Evolutionary conservation across 177 flowering plant species (phyloP).

Genomic region (Vitis hybrid): DNA sequence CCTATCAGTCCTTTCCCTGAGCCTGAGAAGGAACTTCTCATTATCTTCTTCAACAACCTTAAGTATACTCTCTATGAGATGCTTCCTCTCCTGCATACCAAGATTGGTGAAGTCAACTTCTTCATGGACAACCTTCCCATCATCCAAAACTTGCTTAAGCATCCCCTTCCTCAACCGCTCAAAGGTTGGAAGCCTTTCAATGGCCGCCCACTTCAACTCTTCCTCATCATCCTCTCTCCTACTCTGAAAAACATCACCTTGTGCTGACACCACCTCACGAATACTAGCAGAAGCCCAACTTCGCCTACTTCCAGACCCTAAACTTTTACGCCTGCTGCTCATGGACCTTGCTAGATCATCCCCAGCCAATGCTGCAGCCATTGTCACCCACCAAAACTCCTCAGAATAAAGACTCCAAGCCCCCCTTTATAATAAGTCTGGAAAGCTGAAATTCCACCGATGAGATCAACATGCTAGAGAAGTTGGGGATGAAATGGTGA

Average conservation of each 20-base stretch:
- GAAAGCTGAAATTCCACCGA: no score
- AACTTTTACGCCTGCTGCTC: conserved; percentile 20
- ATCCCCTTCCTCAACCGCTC: conserved; percentile 49
- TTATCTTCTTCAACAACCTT: conserved; percentile 56
- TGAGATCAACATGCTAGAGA: no score
- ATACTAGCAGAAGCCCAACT: conserved; percentile 31
- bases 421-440: no score
- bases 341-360: conserved; percentile 21
- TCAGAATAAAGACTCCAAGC: no score
- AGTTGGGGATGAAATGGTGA: no score
- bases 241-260: conserved; percentile 34
- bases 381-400: neutral
- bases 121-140: conserved; percentile 32
- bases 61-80: conserved; percentile 46
- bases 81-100: conserved; percentile 35
- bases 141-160: conserved; percentile 32
- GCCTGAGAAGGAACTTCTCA: conserved; percentile 43
- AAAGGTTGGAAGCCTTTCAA: conserved; percentile 60
- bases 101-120: conserved; percentile 52
- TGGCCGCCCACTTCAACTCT: conserved; percentile 63
- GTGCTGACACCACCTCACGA: conserved; percentile 30
- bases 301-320: conserved; percentile 16
- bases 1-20: conserved; percentile 54
- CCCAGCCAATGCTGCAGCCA: conserved; percentile 13
- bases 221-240: conserved; percentile 48